Base-by-base conservation (phyloP, 768 basidiomycete genomes). In the Peribolospora baueri region DNA sequence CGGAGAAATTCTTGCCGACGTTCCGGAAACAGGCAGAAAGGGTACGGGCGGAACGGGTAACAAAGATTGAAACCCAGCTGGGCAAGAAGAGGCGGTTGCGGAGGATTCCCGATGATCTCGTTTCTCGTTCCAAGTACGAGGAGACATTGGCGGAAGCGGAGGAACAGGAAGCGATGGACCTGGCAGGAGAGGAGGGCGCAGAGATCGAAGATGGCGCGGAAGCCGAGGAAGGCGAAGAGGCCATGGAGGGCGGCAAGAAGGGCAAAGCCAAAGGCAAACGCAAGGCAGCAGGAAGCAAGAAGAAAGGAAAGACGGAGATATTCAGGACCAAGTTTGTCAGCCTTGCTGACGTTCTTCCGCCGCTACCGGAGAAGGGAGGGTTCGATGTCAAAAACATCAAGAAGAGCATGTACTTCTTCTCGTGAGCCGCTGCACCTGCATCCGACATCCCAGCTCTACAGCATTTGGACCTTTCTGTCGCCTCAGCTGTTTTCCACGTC, bases 371-470 rank as follows among this genome's bases (percentile, higher is more conserved):
- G 67, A 85, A 84, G 70, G 91, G 91, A 54, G 71, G 72, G 55
- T 93, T 97, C 66, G 75, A 84, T 60, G 85, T 97, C 58, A 72
- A 76, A 62, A 72, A 72, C 57, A 88, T 95, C 68, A 81, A 81
- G 65, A 68, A 77, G 56, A 84, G 82, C 47, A 72, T 74, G 43
- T 97, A 95, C 68, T 97, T 97, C 75, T 97, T 95, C 74, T 90
- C 88, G 47, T 93, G 75, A 59, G 4, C 5, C 7, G 9, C 2
- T 52, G n/a, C 36, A 10, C 37, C 10, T 11, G 49, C 37, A 9
- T 38, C 10, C 36, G 10, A 8, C 49, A 50, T 50, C 36, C 36
- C 49, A 38, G 9, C 49, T 2, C 37, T 25, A 50, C 36, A 9
- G 10, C 36, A 11, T 2, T 50, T 2, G 36, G 25, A 25, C 25